Evolutionary conservation across 306 rosid genomes (phyloP).

Genomic region (Calophaca sinica): DNA sequence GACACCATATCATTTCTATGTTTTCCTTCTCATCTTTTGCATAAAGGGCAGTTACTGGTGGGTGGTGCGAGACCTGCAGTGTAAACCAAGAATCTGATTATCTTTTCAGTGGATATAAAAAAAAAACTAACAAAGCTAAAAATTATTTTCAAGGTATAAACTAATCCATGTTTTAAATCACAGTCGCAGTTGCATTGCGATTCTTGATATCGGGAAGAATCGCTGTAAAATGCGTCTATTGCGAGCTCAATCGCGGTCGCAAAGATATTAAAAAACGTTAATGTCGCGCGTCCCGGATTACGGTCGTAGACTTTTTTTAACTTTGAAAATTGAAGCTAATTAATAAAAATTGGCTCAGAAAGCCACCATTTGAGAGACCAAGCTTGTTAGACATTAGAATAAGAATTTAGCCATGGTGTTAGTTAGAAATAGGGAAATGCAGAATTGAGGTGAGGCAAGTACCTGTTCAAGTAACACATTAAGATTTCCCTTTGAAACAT

Average conservation of each 20-base stretch:
- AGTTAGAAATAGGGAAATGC: neutral
- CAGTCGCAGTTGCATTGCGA: too few species aligned
- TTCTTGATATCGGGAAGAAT: too few species aligned
- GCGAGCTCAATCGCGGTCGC: too few species aligned
- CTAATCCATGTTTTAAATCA: neutral
- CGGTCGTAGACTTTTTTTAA: too few species aligned
- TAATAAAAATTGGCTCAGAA: too few species aligned
- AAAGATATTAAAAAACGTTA: too few species aligned
- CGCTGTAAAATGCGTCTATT: too few species aligned
- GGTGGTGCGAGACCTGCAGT: conserved; percentile 88
- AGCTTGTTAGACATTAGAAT: too few species aligned
- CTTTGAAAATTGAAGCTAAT: too few species aligned
- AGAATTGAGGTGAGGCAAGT: neutral
- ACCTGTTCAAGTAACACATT: conserved; percentile 92
- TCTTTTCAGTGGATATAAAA: neutral
- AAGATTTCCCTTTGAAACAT: conserved; percentile 74
- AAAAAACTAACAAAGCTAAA: neutral
- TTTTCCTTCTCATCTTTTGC: conserved; percentile 83
- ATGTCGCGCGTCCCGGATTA: too few species aligned
- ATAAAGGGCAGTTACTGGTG: conserved; percentile 87
- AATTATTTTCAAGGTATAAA: neutral
- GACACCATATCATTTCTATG: conserved; percentile 82
- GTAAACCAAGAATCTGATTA: neutral
- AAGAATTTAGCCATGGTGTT: too few species aligned
- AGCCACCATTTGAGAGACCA: too few species aligned